Evolutionary conservation across 352 stramenopile species (phyloP).

Genomic region (Phytophthora nicotianae): DNA sequence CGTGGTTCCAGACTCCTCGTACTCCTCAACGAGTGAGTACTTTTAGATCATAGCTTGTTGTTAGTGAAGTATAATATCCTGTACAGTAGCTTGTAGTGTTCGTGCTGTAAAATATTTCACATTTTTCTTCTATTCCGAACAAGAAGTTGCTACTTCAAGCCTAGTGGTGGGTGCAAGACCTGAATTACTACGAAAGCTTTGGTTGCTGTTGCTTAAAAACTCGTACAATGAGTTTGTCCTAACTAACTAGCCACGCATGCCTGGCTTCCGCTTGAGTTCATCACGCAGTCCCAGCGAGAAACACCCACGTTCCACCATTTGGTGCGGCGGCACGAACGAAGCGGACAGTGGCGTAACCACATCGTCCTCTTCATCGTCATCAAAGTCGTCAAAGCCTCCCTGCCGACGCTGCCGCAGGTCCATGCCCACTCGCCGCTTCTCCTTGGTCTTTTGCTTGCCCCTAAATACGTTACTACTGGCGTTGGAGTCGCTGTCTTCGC

Average conservation of each 20-base stretch:
- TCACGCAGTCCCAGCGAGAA: conserved; percentile 77
- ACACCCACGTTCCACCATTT: conserved; percentile 70
- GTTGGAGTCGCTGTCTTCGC: conserved; percentile 23
- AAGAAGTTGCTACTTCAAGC: background rate
- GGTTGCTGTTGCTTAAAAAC: conserved; percentile 6
- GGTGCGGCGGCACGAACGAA: conserved; percentile 78
- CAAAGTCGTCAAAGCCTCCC: conserved; percentile 25
- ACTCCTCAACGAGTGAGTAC: conserved; percentile 19
- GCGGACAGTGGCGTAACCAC: conserved; percentile 47
- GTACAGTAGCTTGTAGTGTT: conserved; percentile 2
- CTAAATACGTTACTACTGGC: conserved; percentile 36
- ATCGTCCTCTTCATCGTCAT: conserved; percentile 32
- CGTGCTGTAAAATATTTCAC: conserved; percentile 6
- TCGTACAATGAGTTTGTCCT: conserved; percentile 13
- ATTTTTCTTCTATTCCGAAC: background rate
- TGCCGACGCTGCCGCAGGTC: conserved; percentile 21
- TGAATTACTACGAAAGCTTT: conserved; percentile 1
- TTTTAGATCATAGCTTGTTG: conserved; percentile 11
- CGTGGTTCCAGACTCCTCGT: conserved; percentile 33
- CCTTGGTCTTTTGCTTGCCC: conserved; percentile 15
- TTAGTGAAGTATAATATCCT: conserved; percentile 12
- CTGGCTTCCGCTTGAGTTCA: conserved; percentile 68
- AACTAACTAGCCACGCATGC: conserved; percentile 22
- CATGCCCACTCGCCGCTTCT: conserved; percentile 5
- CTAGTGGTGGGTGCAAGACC: background rate